A percentile compares a stretch with the other conserved stretches of the same genome.
phyloP scores from a whole-genome alignment of 2,329 filamentous ascomycete genomes.

The Penicillium sp. region DNA sequence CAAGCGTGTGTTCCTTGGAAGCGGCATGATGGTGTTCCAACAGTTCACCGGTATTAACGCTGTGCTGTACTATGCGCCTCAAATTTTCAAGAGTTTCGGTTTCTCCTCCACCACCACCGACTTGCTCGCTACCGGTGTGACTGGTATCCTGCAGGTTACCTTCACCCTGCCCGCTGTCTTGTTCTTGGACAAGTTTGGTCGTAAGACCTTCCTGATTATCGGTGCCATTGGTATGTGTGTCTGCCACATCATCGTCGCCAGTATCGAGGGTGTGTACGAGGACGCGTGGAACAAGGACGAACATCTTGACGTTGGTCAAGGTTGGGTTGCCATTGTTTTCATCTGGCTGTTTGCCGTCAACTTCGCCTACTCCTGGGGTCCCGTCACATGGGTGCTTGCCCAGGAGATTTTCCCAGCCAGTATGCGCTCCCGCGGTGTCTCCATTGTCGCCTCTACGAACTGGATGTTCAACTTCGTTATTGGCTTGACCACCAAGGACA shows the following conservation, averaged over 20 bases:
- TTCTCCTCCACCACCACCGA: slow-evolving; percentile 22
- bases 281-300: slow-evolving; percentile 54
- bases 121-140: slow-evolving; percentile 27
- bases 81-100: slow-evolving; percentile 24
- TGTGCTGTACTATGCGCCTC: slow-evolving; percentile 29
- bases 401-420: slow-evolving; percentile 34
- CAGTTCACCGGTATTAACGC: slow-evolving; percentile 42
- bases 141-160: slow-evolving; percentile 30
- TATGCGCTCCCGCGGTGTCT: slow-evolving; percentile 34
- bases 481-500: slow-evolving; percentile 30
- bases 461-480: slow-evolving; percentile 41
- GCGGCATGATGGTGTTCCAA: slow-evolving; percentile 20
- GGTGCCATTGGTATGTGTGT: slow-evolving; percentile 66
- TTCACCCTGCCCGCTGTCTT: slow-evolving; percentile 36
- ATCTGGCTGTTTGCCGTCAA: slow-evolving; percentile 59
- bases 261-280: slow-evolving; percentile 44
- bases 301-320: slow-evolving; percentile 43
- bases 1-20: slow-evolving; percentile 55
- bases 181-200: slow-evolving; percentile 35
- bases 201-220: slow-evolving; percentile 32
- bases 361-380: slow-evolving; percentile 38
- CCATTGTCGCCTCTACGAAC: slow-evolving; percentile 33
- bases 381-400: slow-evolving; percentile 51
- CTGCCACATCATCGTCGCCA: slow-evolving; percentile 66
- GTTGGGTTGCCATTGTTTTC: slow-evolving; percentile 61